phyloP scores from a whole-genome alignment of 257 asterid genomes.

The Solanum piurae region DNA sequence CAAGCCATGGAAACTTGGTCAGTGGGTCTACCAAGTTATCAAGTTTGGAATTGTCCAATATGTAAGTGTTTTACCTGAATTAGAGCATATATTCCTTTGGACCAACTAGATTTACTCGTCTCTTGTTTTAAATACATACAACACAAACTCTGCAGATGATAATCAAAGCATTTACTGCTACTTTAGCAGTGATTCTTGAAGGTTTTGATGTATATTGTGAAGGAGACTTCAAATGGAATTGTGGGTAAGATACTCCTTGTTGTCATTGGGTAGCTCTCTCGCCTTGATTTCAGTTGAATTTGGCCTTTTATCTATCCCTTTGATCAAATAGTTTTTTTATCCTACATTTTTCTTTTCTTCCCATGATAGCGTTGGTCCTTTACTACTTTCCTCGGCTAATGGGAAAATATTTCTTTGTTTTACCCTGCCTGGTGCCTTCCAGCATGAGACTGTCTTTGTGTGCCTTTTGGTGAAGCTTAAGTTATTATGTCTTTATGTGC shows the following conservation, averaged over 20 bases:
- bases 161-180: constrained; percentile 81
- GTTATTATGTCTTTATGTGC: background rate
- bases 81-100: background rate
- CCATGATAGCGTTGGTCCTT: background rate
- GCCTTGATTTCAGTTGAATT: background rate
- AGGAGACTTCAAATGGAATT: constrained; percentile 90
- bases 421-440: background rate
- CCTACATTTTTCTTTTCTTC: background rate
- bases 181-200: constrained; percentile 87
- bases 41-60: constrained; percentile 95
- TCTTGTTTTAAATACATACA: background rate
- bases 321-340: background rate
- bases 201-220: constrained; percentile 86
- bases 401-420: background rate
- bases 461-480: background rate
- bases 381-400: background rate
- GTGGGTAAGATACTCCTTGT: constrained; percentile 58
- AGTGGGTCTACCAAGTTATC: constrained; percentile 88
- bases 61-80: constrained; percentile 44
- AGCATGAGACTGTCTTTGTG: background rate
- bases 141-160: constrained; percentile 62
- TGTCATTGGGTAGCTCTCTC: background rate
- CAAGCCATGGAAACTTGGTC: constrained; percentile 90
- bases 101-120: background rate
- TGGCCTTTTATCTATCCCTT: background rate